These are phyloP conservation scores for Arthroderma sp. DNA, from an alignment of 2,329 filamentous ascomycete genomes.

Conservation along the genomic window DNA sequence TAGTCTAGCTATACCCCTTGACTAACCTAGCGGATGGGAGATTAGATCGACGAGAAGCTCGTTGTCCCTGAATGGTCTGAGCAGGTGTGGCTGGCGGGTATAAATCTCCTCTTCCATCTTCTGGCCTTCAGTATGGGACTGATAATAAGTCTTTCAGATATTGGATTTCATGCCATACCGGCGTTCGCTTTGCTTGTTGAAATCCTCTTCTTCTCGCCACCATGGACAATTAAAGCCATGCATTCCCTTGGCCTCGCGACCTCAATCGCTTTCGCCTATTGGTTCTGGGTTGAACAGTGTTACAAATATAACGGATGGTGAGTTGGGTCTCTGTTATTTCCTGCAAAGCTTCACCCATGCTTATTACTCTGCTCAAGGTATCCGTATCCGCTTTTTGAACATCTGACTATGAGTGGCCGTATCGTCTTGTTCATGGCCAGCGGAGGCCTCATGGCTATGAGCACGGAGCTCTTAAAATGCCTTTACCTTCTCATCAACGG, in stretches of 20 bases:
- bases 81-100: slow-evolving; percentile 21
- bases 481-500: slow-evolving; percentile 46
- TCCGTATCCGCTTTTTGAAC: slow-evolving; percentile 71
- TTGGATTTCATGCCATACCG: slow-evolving; percentile 40
- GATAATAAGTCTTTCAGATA: slow-evolving; percentile 17
- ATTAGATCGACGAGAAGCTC: slow-evolving; percentile 32
- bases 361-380: slow-evolving; percentile 42
- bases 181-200: slow-evolving; percentile 42
- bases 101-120: too few relatives aligned
- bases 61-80: slow-evolving; percentile 35
- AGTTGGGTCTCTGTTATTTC: slow-evolving; percentile 23
- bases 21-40: neutral
- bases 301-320: slow-evolving; percentile 47
- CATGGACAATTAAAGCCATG: slow-evolving; percentile 43
- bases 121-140: neutral
- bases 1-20: neutral
- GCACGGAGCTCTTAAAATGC: slow-evolving; percentile 56
- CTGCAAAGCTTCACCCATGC: neutral
- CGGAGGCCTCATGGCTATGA: slow-evolving; percentile 57
- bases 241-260: slow-evolving; percentile 38
- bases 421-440: slow-evolving; percentile 55
- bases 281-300: slow-evolving; percentile 52
- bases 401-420: slow-evolving; percentile 53
- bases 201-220: slow-evolving; percentile 45
- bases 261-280: slow-evolving; percentile 45